Conservation (phyloP, 2,329 filamentous ascomycete species). For the Beauveria medogensis region DNA sequence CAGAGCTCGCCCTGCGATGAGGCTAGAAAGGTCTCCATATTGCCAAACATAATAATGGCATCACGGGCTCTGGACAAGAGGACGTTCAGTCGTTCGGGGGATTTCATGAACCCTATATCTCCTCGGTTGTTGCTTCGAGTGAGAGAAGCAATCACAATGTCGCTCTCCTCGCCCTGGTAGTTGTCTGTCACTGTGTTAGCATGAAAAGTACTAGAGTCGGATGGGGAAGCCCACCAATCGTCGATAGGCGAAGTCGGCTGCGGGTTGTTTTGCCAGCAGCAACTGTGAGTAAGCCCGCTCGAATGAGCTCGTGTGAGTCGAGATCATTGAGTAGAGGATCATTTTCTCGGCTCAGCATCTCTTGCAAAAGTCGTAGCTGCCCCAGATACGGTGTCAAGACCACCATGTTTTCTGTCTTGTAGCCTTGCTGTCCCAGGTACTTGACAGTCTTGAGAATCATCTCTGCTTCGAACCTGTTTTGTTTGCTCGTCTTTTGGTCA, state of each 20-base stretch:
- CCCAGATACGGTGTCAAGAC: slow-evolving; percentile 67
- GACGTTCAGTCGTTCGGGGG: slow-evolving; percentile 56
- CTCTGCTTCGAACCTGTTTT: slow-evolving; percentile 55
- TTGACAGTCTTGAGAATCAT: slow-evolving; percentile 58
- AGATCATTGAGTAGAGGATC: slow-evolving; percentile 62
- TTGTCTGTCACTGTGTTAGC: slow-evolving; percentile 45
- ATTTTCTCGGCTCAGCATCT: slow-evolving; percentile 44
- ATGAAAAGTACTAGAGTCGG: not conserved
- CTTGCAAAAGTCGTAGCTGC: slow-evolving; percentile 51
- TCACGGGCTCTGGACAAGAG: slow-evolving; percentile 59
- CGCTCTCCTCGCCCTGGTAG: slow-evolving; percentile 69
- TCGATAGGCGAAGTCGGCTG: slow-evolving; percentile 52
- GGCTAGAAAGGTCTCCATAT: slow-evolving; percentile 56
- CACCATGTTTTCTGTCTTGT: slow-evolving; percentile 56
- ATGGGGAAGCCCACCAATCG: slow-evolving; percentile 48
- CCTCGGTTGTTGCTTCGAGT: slow-evolving; percentile 55
- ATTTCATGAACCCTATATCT: slow-evolving; percentile 55
- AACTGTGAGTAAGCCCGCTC: slow-evolving; percentile 51
- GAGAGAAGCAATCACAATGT: slow-evolving; percentile 61
- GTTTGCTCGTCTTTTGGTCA: slow-evolving; percentile 42
- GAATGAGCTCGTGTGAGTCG: slow-evolving; percentile 51
- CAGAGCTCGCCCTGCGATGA: slow-evolving; percentile 33
- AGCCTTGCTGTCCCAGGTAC: slow-evolving; percentile 65
- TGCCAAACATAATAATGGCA: slow-evolving; percentile 61
- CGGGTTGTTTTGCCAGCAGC: slow-evolving; percentile 42